Base-by-base conservation (phyloP, 208 protist genomes). In the Crithidia fasciculata region DNA sequence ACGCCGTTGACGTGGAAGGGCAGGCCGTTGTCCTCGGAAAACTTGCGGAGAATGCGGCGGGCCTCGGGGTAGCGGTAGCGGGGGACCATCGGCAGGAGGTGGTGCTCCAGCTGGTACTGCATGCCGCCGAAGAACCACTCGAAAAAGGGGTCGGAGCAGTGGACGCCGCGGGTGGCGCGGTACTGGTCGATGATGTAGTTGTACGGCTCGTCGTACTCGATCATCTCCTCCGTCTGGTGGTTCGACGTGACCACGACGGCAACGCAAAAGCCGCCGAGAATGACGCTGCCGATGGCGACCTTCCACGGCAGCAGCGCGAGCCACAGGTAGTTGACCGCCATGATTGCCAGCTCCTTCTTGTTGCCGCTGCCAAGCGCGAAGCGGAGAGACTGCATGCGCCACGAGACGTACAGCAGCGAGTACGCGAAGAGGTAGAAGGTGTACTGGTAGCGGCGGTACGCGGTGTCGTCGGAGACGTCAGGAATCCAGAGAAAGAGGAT, bases 51-150 rank as follows among this genome's bases (percentile, higher is more conserved):
- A 44, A 92, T 62, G n/a, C 62, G 62, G 36, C 87, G 85, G 5
- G 75, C 78, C 64, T 76, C 80, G 12, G 86, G 83, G 78, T 94
- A 94, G 58, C 87, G 84, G 76, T 94, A 92, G 67, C 84, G 86
- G 0, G 89, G 83, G 37, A 91, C 76, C 52, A 70, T 87, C 13
- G 87, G 89, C 36, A 94, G 81, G n/a, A 92, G 79, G 75, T 94
- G 89, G 78, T 94, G 89, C 81, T 94, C 89, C 36, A 94, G 81
- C 78, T 94, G 89, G 78, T 92, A 94, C 74, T 92, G 89, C 89
- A 94, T 94, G 67, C 87, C 89, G 39, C 89, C 86, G 56, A 94
- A 94, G 67, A 94, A 92, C 77, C 81, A 92, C 75, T 94, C 87
- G 60, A 88, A 91, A 66, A 94, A 91, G 18, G 81, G 82, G 63